Evolutionary conservation across 768 basidiomycete genomes (phyloP), one percentile per base, ranked within the genome.

Genomic region (Leucocoprinus birnbaumii): DNA sequence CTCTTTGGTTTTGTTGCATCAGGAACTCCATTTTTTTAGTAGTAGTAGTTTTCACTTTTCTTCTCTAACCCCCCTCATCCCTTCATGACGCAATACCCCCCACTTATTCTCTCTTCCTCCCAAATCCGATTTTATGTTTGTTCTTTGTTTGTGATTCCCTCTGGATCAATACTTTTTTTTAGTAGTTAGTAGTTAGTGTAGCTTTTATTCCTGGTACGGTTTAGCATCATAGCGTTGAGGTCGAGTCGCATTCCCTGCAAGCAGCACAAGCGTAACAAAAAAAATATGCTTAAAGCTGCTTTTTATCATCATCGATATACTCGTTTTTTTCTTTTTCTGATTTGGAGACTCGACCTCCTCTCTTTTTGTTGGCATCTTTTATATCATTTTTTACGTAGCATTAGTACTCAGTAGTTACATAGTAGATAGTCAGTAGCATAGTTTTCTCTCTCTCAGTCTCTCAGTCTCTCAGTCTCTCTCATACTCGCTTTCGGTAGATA

Each of bases 371-470:
- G 21, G 37, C 55, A 49, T 58, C 60, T 59, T n/a, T n/a, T 62
- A 60, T 63, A 63, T 62, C 61, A 66, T 62, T 71, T n/a, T n/a
- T 73, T 72, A 77, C 72, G 75, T 79, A 80, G 74, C 73, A 77
- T 75, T 76, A 83, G 76, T 75, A 71, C 65, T 72, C 70, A 70
- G 71, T 73, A 74, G 73, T 61, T 63, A 65, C 62, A 66, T 64
- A 65, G 65, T 72, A 63, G 68, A 66, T 72, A 72, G 69, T 61
- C 63, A 68, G 72, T 72, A 71, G 70, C 67, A 72, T 77, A 73
- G 75, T 74, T 70, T 75, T 73, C 47, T 69, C 65, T 65, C 63
- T 50, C n/a, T n/a, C n/a, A n/a, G n/a, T n/a, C n/a, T n/a, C n/a
- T n/a, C n/a, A n/a, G n/a, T n/a, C n/a, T n/a, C n/a, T n/a, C n/a